Base-by-base conservation (phyloP, 805 yeast genomes). In the Metschnikowia peoriensis region DNA sequence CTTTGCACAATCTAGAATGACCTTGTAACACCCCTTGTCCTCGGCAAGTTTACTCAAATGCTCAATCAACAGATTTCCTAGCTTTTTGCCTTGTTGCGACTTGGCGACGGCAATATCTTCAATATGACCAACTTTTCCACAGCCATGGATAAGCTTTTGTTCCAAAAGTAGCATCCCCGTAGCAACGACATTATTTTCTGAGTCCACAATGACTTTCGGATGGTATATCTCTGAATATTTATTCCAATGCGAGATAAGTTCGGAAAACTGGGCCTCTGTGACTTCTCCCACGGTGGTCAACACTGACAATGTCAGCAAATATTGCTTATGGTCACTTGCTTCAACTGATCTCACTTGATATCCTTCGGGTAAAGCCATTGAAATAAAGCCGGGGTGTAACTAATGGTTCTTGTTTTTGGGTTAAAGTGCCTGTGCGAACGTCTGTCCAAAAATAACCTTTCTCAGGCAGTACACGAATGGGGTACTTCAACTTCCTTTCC, bases 71-170 rank as follows among this genome's bases (percentile, higher is more conserved):
- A 77, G 70, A 59, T 77, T 73, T 0, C 99, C 99, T 44, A 93
- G 72, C 60, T 82, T 82, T 65, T 86, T 84, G 7, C 99, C 99
- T 64, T 92, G 97, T 65, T 88, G 88, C 16, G 77, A 71, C 32
- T 67, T 65, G 16, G 83, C 77, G 4, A 93, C 96, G 0, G 97
- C 86, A 55, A 93, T 93, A 66, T 93, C 99, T 65, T 93, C 99
- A 57, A 93, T 87, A 71, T 93, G 98, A 1, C 98, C 98, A 5
- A 89, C 96, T 48, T 78, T 69, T 0, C 96, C 96, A 66, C 94
- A 84, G 39, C 74, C 81, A 69, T 93, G 99, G 56, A 94, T 90
- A 56, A 86, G 71, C 68, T 93, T 93, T 46, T 78, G 79, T 67
- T 93, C 99, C 7, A 94, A 74, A 10, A 94, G 62, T 12, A 93